These are phyloP conservation scores for Hypoxylon fragiforme DNA, from an alignment of 495 filamentous ascomycete genomes.

Conservation along the genomic window DNA sequence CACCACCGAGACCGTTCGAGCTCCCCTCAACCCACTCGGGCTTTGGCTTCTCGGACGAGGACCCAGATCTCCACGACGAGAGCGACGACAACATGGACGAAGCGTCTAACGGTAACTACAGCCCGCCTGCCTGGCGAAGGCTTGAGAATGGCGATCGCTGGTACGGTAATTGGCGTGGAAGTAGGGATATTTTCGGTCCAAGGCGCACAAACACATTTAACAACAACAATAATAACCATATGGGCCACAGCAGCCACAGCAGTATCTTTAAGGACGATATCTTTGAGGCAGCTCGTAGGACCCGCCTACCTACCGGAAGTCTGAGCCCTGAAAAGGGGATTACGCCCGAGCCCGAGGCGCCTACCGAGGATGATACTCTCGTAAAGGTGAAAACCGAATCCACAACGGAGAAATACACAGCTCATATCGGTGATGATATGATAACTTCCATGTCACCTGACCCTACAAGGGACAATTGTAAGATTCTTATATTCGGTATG, in stretches of 20 bases:
- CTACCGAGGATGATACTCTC: conserved; percentile 36
- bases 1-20: conserved; percentile 52
- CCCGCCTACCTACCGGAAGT: conserved; percentile 55
- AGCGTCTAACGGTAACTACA: conserved; percentile 54
- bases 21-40: conserved; percentile 77
- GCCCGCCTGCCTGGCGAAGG: conserved; percentile 59
- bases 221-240: too few species aligned
- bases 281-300: conserved; percentile 53
- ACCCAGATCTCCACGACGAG: conserved; percentile 56
- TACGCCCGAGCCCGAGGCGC: conserved; percentile 50
- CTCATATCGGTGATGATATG: conserved; percentile 25
- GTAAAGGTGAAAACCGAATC: conserved; percentile 40
- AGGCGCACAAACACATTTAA: conserved; percentile 41
- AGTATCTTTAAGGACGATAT: conserved; percentile 42
- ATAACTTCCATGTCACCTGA: conserved; percentile 34
- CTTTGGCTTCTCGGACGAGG: conserved; percentile 61
- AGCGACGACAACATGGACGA: conserved; percentile 49
- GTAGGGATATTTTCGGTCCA: conserved; percentile 39
- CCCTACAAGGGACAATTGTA: conserved; percentile 41
- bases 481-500: conserved; percentile 11
- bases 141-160: conserved; percentile 57
- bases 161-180: conserved; percentile 58
- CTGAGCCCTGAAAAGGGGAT: conserved; percentile 54
- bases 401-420: conserved; percentile 5
- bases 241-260: too few species aligned